These are phyloP conservation scores for Jaenimonas drosophilae DNA, from an alignment of 208 protist species.

Conservation along the genomic window DNA sequence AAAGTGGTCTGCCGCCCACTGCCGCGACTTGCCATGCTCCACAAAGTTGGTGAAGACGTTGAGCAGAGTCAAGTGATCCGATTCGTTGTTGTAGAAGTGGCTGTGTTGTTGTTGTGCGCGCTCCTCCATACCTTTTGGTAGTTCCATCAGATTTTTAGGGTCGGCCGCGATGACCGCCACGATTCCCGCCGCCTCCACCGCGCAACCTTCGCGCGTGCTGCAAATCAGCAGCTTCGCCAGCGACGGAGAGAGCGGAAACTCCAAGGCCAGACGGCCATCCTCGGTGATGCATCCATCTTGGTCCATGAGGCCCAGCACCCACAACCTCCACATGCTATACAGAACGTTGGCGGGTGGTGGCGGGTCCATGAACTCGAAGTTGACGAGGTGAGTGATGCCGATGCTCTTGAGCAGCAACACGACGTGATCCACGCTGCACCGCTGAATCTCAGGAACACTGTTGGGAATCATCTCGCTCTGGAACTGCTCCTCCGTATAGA, in stretches of 20 bases:
- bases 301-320: slow-evolving; percentile 97
- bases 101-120: slow-evolving; percentile 76
- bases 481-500: slow-evolving; percentile 97
- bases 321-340: slow-evolving; percentile 96
- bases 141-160: slow-evolving; percentile 92
- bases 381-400: slow-evolving; percentile 88
- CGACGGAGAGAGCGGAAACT: slow-evolving; percentile 97
- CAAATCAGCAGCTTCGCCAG: slow-evolving; percentile 95
- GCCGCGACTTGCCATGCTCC: slow-evolving; percentile 69
- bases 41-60: slow-evolving; percentile 97
- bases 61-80: slow-evolving; percentile 99
- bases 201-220: slow-evolving; percentile 64
- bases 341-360: slow-evolving; percentile 93
- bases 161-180: slow-evolving; percentile 96
- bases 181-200: slow-evolving; percentile 88
- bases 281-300: slow-evolving; percentile 92
- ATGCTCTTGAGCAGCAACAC: slow-evolving; percentile 95
- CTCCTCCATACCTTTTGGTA: slow-evolving; percentile 82
- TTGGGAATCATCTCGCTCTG: slow-evolving; percentile 93
- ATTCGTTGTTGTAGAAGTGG: slow-evolving; percentile 96
- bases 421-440: slow-evolving; percentile 94
- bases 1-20: slow-evolving; percentile 97
- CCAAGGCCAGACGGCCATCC: slow-evolving; percentile 93
- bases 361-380: slow-evolving; percentile 99
- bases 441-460: slow-evolving; percentile 97